Base-by-base conservation (phyloP, 306 rosid species). In the Hylodesmum podocarpum region DNA sequence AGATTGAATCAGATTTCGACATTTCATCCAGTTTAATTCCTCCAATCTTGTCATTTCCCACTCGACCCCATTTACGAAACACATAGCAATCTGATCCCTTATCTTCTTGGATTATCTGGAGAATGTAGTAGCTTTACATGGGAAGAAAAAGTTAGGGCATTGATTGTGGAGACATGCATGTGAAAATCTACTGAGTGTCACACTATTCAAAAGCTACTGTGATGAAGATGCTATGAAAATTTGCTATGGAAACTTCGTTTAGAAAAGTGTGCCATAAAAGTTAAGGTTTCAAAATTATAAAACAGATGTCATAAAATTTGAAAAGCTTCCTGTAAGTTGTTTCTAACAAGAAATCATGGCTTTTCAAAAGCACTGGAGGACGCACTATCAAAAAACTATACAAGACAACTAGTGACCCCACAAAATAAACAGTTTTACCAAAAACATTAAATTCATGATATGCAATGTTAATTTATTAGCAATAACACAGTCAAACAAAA, bases 11-110 rank as follows among this genome's bases (percentile, higher is more conserved):
- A 50, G 87, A 78, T 80, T 89, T 95, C n/a, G 86, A 57, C 96
- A 95, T 81, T 21, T 71, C 86, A 0, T 92, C 98, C 66, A 95
- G 82, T 82, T 95, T 95, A 78, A 0, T 51, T 59, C 97, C 96
- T 80, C 99, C 99, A 82, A 95, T 92, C 86, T 89, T 95, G 43
- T 89, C 91, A 84, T 88, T 92, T 72, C 99, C 97, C 75, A 95
- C 97, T 43, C 97, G 91, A 54, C 99, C 97, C 99, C 99, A 95
- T 87, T 95, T 95, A 70, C 97, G 97, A 80, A 89, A 95, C 75
- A 95, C 90, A 46, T 74, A 81, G 88, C 97, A 95, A 65, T 75
- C 91, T 51, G 89, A 88, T 64, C 89, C 91, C 66, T 85, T 95
- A 78, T 95, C 97, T 77, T 95, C 97, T 87, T 95, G 86, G 66